Base-by-base conservation (phyloP, 2,329 filamentous ascomycete genomes). In the Gremmenia infestans region DNA sequence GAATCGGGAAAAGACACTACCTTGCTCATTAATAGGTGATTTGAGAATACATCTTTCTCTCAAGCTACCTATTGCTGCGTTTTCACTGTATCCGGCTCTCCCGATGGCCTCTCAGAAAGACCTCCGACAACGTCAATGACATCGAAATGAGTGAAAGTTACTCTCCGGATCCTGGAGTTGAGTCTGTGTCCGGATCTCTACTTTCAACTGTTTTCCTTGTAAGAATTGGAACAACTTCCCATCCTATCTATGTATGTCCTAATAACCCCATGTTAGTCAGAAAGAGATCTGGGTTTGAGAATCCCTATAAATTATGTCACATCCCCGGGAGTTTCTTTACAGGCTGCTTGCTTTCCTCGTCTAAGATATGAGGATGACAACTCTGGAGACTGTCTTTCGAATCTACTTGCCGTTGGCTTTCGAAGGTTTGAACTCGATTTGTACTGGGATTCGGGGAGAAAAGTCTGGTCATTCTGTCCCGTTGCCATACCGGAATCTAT, bases 301-400 rank as follows among this genome's bases (percentile, higher is more conserved):
- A 73, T 87, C 6, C 85, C 85, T 2, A 78, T 88, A 63, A 85
- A 87, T 64, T 86, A 76, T 67, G 77, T 84, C 40, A 82, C 80
- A 3, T 70, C 73, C 15, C 80, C 83, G 9, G 80, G 78, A 1
- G 75, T 86, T 2, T 80, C 79, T 9, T 64, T 87, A 39, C 76
- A 74, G 2, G 74, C 79, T 28, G 83, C 81, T 9, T 88, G 85
- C 66, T 87, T 87, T 63, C 70, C 73, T 8, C 63, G 76, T 54
- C 72, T 74, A 6, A 70, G 74, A n/a, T 87, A 81, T 67, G 77
- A 81, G 60, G 74, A 78, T 63, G 68, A 72, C 28, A 73, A 74
- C 3, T 75, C 78, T 15, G 72, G 73, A 39, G 76, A 73, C 23
- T 88, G 85, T 69, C 72, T 87, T 37, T 86, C 82, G 4, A 86